Evolutionary conservation across 768 basidiomycete genomes (phyloP), one percentile per base, ranked within the genome.

Genomic region (Kondoa subrosea): DNA sequence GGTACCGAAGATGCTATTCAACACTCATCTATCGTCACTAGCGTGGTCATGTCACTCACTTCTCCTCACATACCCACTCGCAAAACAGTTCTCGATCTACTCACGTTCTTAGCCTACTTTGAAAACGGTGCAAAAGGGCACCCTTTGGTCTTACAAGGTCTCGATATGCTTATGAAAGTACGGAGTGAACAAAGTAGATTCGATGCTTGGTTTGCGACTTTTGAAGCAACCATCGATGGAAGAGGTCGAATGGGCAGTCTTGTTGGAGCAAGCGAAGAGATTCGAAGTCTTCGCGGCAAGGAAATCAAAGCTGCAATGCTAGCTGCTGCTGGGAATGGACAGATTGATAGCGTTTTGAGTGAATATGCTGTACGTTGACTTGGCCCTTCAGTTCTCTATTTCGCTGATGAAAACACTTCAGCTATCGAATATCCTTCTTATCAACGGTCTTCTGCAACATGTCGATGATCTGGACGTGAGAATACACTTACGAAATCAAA

Each of bases 171-270:
- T 0, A 76, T 76, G 60, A 68, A 69, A 4, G 69, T 70, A 12
- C 69, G 89, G 71, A 75, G 79, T 65, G 78, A 81, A 65, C 66
- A 69, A 0, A 74, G 76, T 3, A 71, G 74, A 31, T 97, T 89
- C 76, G 85, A 85, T 70, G 91, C 84, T 73, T 97, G 91, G 92
- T 88, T 97, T 75, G 86, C 85, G 72, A 86, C 85, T 0, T 79
- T 93, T 71, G 87, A 90, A 71, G 78, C 79, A 30, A 83, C 83
- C 1, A 80, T 96, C 21, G 82, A 84, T 60, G 92, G 91, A 1
- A 80, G 91, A 67, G 93, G 93, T 0, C 87, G 85, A 76, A 91
- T 96, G 89, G 93, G 93, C 0, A 95, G 88, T 75, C 77, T 88
- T 56, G 93, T 99, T 4, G 95, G 95, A 0, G 90, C 91, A 27